Conservation (phyloP, 2,329 filamentous ascomycete species). For the Fusarium austroafricanum region DNA sequence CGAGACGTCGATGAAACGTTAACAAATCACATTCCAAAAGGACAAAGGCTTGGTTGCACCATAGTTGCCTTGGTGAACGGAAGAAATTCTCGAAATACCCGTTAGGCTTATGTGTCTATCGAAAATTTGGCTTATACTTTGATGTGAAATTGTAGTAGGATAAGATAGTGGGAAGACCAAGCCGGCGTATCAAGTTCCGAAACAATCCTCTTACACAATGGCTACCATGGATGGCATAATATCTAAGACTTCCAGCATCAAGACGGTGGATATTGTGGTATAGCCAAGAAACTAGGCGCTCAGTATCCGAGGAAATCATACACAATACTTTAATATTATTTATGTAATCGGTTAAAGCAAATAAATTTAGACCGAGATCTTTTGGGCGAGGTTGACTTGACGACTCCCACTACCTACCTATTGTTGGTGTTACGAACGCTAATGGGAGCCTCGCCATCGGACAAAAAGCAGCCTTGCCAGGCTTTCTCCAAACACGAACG, state of each 20-base stretch:
- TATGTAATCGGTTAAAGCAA: not conserved
- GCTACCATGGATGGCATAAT: not conserved
- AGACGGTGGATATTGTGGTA: not conserved
- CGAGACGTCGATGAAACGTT: not conserved
- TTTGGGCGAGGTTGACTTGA: not conserved
- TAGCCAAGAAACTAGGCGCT: not conserved
- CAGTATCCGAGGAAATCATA: not conserved
- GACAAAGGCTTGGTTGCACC: not conserved
- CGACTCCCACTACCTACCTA: not conserved
- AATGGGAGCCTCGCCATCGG: not conserved
- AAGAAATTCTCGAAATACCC: not conserved
- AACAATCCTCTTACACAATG: slow-evolving; percentile 9
- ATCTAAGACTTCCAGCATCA: not conserved
- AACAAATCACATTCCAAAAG: not conserved
- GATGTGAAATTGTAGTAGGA: not conserved
- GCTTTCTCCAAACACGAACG: not conserved
- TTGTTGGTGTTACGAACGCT: not conserved
- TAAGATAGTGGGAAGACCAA: not conserved
- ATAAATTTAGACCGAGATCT: not conserved
- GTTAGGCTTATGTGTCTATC: not conserved
- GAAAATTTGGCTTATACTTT: not conserved
- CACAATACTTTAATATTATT: not conserved
- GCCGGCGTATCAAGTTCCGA: slow-evolving; percentile 7
- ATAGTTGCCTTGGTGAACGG: not conserved
- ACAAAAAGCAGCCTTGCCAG: no score